Evolutionary conservation across 805 yeast genomes (phyloP).

Genomic region (Kluyveromyces lactis): DNA sequence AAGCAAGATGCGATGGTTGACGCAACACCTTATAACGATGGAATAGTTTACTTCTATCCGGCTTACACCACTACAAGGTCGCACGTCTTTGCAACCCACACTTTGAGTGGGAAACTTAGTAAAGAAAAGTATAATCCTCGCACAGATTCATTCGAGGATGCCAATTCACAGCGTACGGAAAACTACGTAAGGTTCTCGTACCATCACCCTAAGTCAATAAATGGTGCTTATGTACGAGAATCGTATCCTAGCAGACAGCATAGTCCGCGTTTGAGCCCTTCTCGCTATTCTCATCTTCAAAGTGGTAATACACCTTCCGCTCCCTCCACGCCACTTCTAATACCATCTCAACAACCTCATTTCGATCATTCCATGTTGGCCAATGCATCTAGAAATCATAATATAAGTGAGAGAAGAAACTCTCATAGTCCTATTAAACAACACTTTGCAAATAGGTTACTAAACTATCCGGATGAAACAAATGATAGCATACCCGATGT

Average conservation of each 20-base stretch:
- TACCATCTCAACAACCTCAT: conserved; percentile 5
- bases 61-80: conserved; percentile 21
- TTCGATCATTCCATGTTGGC: conserved; percentile 4
- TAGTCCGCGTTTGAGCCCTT: conserved; percentile 5
- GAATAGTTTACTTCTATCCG: conserved; percentile 25
- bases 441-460: not conserved
- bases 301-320: conserved; percentile 6
- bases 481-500: conserved; percentile 6
- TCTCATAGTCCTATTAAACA: conserved; percentile 9
- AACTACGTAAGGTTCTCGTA: conserved; percentile 5
- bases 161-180: conserved; percentile 2
- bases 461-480: conserved; percentile 3
- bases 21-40: conserved; percentile 36
- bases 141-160: conserved; percentile 20
- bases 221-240: conserved; percentile 7
- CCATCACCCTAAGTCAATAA: conserved; percentile 1
- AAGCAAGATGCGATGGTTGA: conserved; percentile 56
- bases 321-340: conserved; percentile 8
- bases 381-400: conserved; percentile 3
- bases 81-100: conserved; percentile 46
- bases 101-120: conserved; percentile 28
- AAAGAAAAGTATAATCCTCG: conserved; percentile 27
- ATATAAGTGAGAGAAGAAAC: not conserved
- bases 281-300: conserved; percentile 1
- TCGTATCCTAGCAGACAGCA: conserved; percentile 7